Percentiles rank a stretch among this genome's conserved stretches.
phyloP scores from a whole-genome alignment of 106 monocot genomes.

The Amphibolis antarctica region DNA sequence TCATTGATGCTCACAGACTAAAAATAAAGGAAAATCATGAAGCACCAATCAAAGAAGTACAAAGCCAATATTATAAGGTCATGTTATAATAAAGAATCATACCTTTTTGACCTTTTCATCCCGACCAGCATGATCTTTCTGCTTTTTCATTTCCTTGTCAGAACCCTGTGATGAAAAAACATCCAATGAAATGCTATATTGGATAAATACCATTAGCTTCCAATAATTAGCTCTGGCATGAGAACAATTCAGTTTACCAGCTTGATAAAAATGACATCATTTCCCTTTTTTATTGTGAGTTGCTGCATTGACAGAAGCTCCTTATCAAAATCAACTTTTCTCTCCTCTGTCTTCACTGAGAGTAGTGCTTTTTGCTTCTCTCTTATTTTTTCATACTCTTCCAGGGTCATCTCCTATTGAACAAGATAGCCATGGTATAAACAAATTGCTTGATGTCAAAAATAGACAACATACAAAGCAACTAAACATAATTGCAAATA shows the following conservation, averaged over 20 bases:
- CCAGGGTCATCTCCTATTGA: slow-evolving; percentile 40
- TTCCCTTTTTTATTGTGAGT: slow-evolving; percentile 35
- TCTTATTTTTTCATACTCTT: slow-evolving; percentile 38
- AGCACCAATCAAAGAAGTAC: not conserved
- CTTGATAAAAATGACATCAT: slow-evolving; percentile 36
- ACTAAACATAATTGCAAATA: no score
- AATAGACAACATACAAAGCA: no score
- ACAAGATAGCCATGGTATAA: no score
- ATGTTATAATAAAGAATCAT: not conserved
- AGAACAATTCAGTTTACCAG: slow-evolving; percentile 18
- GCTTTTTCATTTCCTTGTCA: slow-evolving; percentile 46
- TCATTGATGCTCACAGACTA: slow-evolving; percentile 69
- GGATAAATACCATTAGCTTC: no score
- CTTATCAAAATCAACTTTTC: slow-evolving; percentile 40
- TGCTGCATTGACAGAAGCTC: slow-evolving; percentile 36
- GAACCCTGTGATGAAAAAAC: slow-evolving; percentile 37
- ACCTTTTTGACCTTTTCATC: slow-evolving; percentile 67
- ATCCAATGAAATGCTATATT: not conserved
- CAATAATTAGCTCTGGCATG: no score
- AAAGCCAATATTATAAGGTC: no score
- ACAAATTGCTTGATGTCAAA: no score
- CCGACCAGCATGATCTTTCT: slow-evolving; percentile 39
- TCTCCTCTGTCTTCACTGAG: slow-evolving; percentile 28
- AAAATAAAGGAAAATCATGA: not conserved
- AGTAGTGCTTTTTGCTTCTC: slow-evolving; percentile 38